Evolutionary conservation across 176 grass and related monocot genomes (phyloP).

Genomic region (bread wheat (Triticum aestivum)): DNA sequence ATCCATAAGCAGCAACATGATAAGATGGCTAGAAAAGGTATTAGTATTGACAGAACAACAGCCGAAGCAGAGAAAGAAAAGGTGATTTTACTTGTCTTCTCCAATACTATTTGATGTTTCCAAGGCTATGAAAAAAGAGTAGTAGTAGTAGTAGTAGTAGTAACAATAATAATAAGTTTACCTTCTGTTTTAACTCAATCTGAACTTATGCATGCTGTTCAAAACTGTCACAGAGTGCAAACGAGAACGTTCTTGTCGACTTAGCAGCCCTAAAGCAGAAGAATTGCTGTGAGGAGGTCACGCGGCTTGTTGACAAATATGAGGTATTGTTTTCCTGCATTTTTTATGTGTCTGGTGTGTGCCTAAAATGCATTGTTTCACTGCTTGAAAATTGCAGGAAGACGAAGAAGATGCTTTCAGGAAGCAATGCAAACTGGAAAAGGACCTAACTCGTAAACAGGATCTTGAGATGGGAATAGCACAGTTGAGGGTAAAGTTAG

Average conservation of each 20-base stretch:
- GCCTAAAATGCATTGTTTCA: slow-evolving; percentile 20
- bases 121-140: no score
- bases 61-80: slow-evolving; percentile 27
- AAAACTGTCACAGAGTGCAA: slow-evolving; percentile 41
- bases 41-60: slow-evolving; percentile 6
- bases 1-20: slow-evolving; percentile 24
- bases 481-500: slow-evolving; percentile 45
- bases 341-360: background rate
- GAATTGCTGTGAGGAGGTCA: slow-evolving; percentile 41
- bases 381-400: slow-evolving; percentile 28
- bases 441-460: slow-evolving; percentile 44
- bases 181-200: background rate
- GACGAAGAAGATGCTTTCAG: slow-evolving; percentile 46
- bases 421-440: slow-evolving; percentile 36
- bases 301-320: slow-evolving; percentile 44
- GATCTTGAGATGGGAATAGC: slow-evolving; percentile 63
- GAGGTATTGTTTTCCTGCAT: slow-evolving; percentile 35
- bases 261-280: slow-evolving; percentile 50
- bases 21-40: slow-evolving; percentile 13
- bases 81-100: slow-evolving; percentile 22
- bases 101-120: background rate
- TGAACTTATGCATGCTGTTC: background rate
- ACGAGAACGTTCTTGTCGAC: slow-evolving; percentile 38
- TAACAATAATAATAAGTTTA: no score
- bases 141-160: no score